These are phyloP conservation scores for Psilocybe mexicana DNA, from an alignment of 1,284 basidiomycete genomes.

Conservation along the genomic window DNA sequence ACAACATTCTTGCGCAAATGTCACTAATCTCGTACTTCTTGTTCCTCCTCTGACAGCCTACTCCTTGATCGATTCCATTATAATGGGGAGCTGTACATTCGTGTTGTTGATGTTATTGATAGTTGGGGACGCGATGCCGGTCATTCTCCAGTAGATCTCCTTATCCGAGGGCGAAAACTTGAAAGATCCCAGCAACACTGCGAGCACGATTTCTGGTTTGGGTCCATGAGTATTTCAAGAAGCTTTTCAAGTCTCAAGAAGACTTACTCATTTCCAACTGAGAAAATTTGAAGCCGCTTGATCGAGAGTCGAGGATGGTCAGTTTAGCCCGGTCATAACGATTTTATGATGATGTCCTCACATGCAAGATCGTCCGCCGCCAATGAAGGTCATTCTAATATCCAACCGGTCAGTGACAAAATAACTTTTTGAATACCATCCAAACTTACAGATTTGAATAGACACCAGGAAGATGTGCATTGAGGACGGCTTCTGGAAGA, in stretches of 20 bases:
- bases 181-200: slow-evolving; percentile 24
- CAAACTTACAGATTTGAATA: slow-evolving; percentile 38
- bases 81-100: slow-evolving; percentile 2
- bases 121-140: slow-evolving; percentile 19
- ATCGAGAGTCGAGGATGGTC: not conserved
- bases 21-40: not conserved
- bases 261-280: slow-evolving; percentile 31
- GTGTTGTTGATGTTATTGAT: slow-evolving; percentile 4
- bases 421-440: not conserved
- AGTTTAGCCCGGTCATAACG: not conserved
- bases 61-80: not conserved
- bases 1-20: not conserved
- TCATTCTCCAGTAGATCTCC: slow-evolving; percentile 28
- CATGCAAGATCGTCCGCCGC: slow-evolving; percentile 40
- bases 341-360: slow-evolving; percentile 10
- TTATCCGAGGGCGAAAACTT: slow-evolving; percentile 23
- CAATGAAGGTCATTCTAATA: slow-evolving; percentile 43
- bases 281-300: slow-evolving; percentile 32
- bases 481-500: slow-evolving; percentile 28
- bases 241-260: not conserved
- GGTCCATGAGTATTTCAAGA: not conserved
- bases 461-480: slow-evolving; percentile 36
- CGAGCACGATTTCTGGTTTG: slow-evolving; percentile 25
- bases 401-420: not conserved
- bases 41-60: not conserved